phyloP scores from a whole-genome alignment of 192 early-diverging fungal genomes.

The Coemansia sp. region DNA sequence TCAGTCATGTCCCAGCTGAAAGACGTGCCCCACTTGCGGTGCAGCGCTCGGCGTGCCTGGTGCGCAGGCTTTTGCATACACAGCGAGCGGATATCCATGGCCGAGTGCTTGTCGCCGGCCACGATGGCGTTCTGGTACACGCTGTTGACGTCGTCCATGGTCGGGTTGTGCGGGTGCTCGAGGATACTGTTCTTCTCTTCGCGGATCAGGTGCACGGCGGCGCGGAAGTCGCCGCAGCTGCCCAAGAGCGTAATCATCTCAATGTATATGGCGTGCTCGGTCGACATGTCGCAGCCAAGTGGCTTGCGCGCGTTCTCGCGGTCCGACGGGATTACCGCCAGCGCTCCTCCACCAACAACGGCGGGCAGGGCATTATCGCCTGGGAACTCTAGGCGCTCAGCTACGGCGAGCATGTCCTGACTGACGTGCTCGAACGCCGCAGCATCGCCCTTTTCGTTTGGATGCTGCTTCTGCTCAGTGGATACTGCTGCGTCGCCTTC shows the following conservation, averaged over 20 bases:
- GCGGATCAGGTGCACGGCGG: conserved; percentile 57
- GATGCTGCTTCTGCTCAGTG: background rate
- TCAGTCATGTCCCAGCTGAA: conserved; percentile 55
- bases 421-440: conserved; percentile 26
- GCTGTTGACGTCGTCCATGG: conserved; percentile 53
- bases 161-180: conserved; percentile 44
- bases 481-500: background rate
- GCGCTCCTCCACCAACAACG: conserved; percentile 28
- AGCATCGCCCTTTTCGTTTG: conserved; percentile 1
- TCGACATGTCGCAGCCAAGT: conserved; percentile 58
- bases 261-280: conserved; percentile 61
- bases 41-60: conserved; percentile 38
- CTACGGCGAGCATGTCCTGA: conserved; percentile 39
- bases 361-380: conserved; percentile 23
- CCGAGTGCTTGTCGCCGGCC: conserved; percentile 56
- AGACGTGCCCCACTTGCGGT: conserved; percentile 64
- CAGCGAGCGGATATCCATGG: conserved; percentile 53
- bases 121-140: conserved; percentile 59
- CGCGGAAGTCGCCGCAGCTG: conserved; percentile 56
- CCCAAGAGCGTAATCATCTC: conserved; percentile 72
- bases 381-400: conserved; percentile 31
- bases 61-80: conserved; percentile 55
- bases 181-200: conserved; percentile 47
- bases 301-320: conserved; percentile 41
- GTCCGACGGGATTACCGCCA: conserved; percentile 39